Conservation (phyloP, 495 filamentous ascomycete species). For the Lasiosphaeria ovina region DNA sequence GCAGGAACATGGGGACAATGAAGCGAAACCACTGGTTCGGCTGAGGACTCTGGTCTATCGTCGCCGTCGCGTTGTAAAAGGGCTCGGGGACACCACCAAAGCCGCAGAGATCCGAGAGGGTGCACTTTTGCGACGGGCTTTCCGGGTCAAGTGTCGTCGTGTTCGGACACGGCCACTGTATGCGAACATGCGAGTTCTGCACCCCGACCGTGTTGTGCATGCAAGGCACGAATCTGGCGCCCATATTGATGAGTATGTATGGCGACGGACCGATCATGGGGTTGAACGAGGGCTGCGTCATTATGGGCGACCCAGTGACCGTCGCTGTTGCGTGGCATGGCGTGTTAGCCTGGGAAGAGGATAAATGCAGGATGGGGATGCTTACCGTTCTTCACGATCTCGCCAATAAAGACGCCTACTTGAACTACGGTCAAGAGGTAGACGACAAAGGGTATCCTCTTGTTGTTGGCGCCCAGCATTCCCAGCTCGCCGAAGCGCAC, state of each 20-base stretch:
- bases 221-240: conserved; percentile 86
- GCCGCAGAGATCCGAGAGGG: conserved; percentile 76
- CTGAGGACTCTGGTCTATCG: conserved; percentile 37
- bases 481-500: conserved; percentile 49
- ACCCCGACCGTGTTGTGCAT: conserved; percentile 79
- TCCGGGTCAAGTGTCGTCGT: conserved; percentile 54
- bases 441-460: conserved; percentile 75
- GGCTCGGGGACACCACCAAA: conserved; percentile 72
- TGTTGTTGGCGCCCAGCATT: conserved; percentile 46
- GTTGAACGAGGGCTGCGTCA: conserved; percentile 84
- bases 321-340: conserved; percentile 42
- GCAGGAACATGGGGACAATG: conserved; percentile 92
- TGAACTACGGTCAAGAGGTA: conserved; percentile 78
- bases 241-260: conserved; percentile 93
- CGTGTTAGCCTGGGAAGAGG: conserved; percentile 35
- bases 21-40: conserved; percentile 98
- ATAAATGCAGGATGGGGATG: neutral
- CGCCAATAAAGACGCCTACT: conserved; percentile 82
- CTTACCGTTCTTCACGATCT: conserved; percentile 80
- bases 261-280: conserved; percentile 94
- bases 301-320: conserved; percentile 74
- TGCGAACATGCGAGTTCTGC: conserved; percentile 44
- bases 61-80: conserved; percentile 42
- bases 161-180: conserved; percentile 74
- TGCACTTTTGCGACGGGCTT: conserved; percentile 54